Base-by-base conservation (phyloP, 345 rosid genomes). In the Lenwebbia sp. region DNA sequence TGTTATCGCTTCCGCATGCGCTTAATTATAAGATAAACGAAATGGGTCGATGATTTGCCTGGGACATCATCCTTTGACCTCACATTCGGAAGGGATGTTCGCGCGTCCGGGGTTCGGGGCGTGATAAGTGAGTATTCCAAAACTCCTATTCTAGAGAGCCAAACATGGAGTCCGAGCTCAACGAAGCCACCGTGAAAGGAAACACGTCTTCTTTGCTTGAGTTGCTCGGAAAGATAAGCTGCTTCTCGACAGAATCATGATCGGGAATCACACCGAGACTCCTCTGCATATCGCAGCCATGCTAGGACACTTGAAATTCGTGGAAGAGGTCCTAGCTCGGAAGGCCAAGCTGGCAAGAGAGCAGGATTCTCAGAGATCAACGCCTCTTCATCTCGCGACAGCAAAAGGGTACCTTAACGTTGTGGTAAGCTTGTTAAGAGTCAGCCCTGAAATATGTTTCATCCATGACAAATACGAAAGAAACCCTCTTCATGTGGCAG, bases 311-410 rank as follows among this genome's bases (percentile, higher is more conserved):
- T 56, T 83, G 7, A 85, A 85, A 13, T 87, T 87, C 2, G 81
- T 23, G 15, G 54, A 22, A 40, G 58, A 54, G 54, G 37, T 89
- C 83, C 21, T 89, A 28, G 3, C 50, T 21, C 84, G 11, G 1
- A 89, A 83, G 50, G 83, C 88, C 7, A 26, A 76, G 17, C 58
- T 89, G 10, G 87, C 58, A 53, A 33, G 5, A 26, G 83, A 57
- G 56, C 26, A 81, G 14, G 88, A 87, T 76, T 87, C 85, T 25
- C 87, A 85, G 12, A 41, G 84, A 21, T 82, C 13, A 5, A 62
- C 88, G 8, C 86, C 88, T 84, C 89, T 89, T 83, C 90, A 89
- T 86, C 83, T 85, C 2, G 85, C 88, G 1, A 70, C 82, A 8
- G 88, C 86, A 33, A 86, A 85, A 84, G 82, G 89, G 47, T 86